Evolutionary conservation across 192 early-diverging fungal species (phyloP), one percentile per base, ranked within the genome.

Genomic region (Phlyctochytrium planicorne): DNA sequence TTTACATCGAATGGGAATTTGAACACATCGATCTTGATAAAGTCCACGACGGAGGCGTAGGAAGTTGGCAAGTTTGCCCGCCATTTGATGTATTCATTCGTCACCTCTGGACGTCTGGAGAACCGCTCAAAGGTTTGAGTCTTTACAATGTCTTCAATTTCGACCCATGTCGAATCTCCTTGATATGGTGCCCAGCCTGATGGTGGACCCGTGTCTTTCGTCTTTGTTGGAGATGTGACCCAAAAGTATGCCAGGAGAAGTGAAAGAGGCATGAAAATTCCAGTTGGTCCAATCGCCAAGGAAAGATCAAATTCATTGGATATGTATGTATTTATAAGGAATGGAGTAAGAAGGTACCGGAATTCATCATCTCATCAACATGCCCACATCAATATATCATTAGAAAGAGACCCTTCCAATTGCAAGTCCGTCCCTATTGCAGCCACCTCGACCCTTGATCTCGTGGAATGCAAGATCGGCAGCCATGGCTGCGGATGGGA

Each of bases 81-180:
- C 69, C 69, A 71, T 32, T 34, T 2, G 34, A 71, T 59, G 62
- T 71, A 71, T 23, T 63, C 61, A 2, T n/a, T n/a, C 3, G 52
- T 16, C 17, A 70, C 68, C 33, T 3, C 57, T 6, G 4, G 0
- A 23, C 47, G 16, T 12, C 68, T 59, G 0, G 61, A 70, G 33
- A 70, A 70, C 10, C n/a, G 17, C 50, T 70, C 60, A 27, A 29
- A 29, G 14, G 6, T 12, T 12, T 25, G 14, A 6, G 6, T 4
- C 12, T 4, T 6, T 27, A 57, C 55, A 29, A 57, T 29, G 55
- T 14, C 55, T 4, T 10, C 12, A 25, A 57, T 57, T 4, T 57
- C 55, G 55, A 24, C 55, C 55, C 55, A 57, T 12, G 12, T 25
- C 55, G 27, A 27, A 29, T 14, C 55, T 12, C 55, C 55, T 25